Evolutionary conservation across 176 grass and related monocot species (phyloP), one percentile per base, ranked within the genome.

Genomic region (Luzula sylvatica): DNA sequence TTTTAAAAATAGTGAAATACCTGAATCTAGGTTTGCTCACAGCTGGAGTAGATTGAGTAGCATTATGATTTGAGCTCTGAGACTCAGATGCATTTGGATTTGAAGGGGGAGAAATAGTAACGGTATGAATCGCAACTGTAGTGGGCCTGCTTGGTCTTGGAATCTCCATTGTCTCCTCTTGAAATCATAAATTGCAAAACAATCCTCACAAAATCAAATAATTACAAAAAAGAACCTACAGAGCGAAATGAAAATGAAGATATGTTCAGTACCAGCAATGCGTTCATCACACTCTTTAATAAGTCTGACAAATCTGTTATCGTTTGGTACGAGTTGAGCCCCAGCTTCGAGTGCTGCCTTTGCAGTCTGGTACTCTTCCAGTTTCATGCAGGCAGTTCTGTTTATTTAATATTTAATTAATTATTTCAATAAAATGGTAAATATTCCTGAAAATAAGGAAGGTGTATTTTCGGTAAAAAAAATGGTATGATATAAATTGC

Each of bases 321-420:
- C 78, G 43, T 26, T 69, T n/a, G 70, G 74, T 1, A 72, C 66
- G 29, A 87, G 38, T 23, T 53, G 20, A 60, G 68, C 15, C 50
- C 83, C 83, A 35, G 59, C 53, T 61, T 87, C 43, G n/a, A 55
- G 69, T 11, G 69, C 59, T 30, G 78, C 28, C 11, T 73, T 67
- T 29, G 78, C 78, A 45, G 54, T 70, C 41, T 71, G 73, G 58
- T 72, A 87, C 23, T 82, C 73, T 69, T 71, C 70, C 29, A 87
- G 65, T 54, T 75, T 75, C 29, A 75, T 67, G 60, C 69, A 75
- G 43, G 73, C 78, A 66, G 61, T 79, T 43, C 75, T 79, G 42
- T 50, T 53, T 15, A 55, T 40, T 29, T 54, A 6, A n/a, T 35
- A 14, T 69, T 53, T 44, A 17, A 56, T 15, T 25, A 29, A 1